Base-by-base conservation (phyloP, 1,284 basidiomycete species). In the Irpex sp. region DNA sequence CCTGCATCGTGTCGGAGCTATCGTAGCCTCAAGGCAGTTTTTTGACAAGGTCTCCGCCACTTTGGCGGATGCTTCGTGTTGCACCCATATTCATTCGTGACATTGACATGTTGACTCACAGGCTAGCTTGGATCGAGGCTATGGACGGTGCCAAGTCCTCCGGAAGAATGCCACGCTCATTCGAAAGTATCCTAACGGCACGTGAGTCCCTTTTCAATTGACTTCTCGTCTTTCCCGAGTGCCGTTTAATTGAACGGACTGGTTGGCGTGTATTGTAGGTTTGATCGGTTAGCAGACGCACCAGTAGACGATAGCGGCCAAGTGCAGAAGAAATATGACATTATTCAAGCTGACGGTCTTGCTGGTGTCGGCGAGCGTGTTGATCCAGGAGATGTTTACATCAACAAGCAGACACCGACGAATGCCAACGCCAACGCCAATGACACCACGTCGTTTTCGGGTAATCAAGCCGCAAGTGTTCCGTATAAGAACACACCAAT, bases 131-230 rank as follows among this genome's bases (percentile, higher is more conserved):
- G 97, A 99, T 80, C 89, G 97, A 64, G 97, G 97, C 2, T 99
- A 98, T 72, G 97, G 97, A 47, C 82, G 97, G 61, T 98, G 96
- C 77, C 97, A 99, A 78, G 97, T 99, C 5, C 82, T 99, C 74
- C 89, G 97, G 66, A 99, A 99, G 79, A 94, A 96, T 69, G 88
- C 93, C 7, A 96, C 96, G 4, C 87, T 97, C 61, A 91, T 99
- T 70, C 88, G 95, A 70, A 96, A 95, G 76, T 99, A 99, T 77
- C 93, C 96, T 31, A 99, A 99, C 75, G 96, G 96, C 73, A 96
- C 97, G 85, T 96, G 74, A 78, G 93, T 44, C 8, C 8, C 15
- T 44, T 90, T 13, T 4, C 44, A 15, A 4, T 13, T 21, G 47
- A 51, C 15, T 51, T 54, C 55, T 47, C 26, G 17, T 44, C 5